These are phyloP conservation scores for Talaromyces sp. DNA, from an alignment of 2,329 filamentous ascomycete species.

Conservation along the genomic window DNA sequence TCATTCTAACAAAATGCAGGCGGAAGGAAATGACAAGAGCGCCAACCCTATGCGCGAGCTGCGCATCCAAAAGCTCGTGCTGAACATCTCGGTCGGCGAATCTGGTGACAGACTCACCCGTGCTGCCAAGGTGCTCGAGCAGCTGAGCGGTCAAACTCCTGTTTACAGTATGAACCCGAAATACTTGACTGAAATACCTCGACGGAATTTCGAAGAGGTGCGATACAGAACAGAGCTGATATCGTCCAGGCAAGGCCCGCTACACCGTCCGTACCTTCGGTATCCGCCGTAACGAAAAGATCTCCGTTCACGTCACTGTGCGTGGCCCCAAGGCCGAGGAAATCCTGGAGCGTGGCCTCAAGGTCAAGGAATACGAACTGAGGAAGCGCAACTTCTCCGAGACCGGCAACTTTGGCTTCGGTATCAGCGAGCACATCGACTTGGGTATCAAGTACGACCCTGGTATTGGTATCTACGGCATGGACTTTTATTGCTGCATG, in stretches of 20 bases:
- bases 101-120: constrained; percentile 99
- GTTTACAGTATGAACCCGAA: constrained; percentile 73
- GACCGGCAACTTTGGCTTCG: constrained; percentile 99
- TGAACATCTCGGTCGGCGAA: constrained; percentile 99
- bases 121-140: constrained; percentile 99
- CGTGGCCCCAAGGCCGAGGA: constrained; percentile 99
- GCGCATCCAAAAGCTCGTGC: constrained; percentile 98
- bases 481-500: constrained; percentile 99
- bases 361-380: constrained; percentile 99
- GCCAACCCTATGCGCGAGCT: constrained; percentile 99
- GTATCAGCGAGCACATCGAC: constrained; percentile 99
- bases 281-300: constrained; percentile 99
- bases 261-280: constrained; percentile 99
- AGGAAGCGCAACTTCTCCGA: constrained; percentile 99
- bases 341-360: constrained; percentile 99
- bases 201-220: not conserved
- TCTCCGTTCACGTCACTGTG: constrained; percentile 98
- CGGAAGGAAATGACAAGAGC: constrained; percentile 70
- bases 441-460: constrained; percentile 99
- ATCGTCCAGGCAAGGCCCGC: constrained; percentile 80
- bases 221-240: constrained; percentile 11
- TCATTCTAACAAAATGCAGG: constrained; percentile 37
- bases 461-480: constrained; percentile 97
- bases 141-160: constrained; percentile 98
- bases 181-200: too few species aligned